phyloP scores from a whole-genome alignment of 2,329 filamentous ascomycete species.

The Ceratocystis destructans region DNA sequence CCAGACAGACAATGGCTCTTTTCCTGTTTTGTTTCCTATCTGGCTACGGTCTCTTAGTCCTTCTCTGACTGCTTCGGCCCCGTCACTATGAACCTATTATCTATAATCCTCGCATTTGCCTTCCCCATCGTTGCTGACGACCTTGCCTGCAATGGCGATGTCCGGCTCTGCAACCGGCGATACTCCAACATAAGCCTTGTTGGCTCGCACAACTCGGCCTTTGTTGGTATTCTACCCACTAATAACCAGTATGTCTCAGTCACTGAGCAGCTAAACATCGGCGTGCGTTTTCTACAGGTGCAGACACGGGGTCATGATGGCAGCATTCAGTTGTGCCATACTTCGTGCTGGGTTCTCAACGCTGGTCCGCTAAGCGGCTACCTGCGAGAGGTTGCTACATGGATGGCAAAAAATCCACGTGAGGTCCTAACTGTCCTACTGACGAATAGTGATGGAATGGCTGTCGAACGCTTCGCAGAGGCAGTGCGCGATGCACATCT shows the following conservation, averaged over 20 bases:
- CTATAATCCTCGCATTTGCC: neutral
- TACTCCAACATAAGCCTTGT: slow-evolving; percentile 50
- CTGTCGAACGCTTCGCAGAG: slow-evolving; percentile 40
- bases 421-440: slow-evolving; percentile 51
- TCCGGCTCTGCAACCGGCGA: slow-evolving; percentile 39
- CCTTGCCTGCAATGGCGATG: slow-evolving; percentile 41
- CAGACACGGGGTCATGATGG: slow-evolving; percentile 45
- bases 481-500: slow-evolving; percentile 44
- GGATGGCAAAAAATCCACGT: slow-evolving; percentile 43
- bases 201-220: slow-evolving; percentile 52
- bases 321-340: slow-evolving; percentile 49
- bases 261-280: slow-evolving; percentile 43
- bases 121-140: neutral
- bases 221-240: slow-evolving; percentile 40
- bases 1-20: neutral
- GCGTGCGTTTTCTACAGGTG: slow-evolving; percentile 50
- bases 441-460: slow-evolving; percentile 47
- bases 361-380: slow-evolving; percentile 43
- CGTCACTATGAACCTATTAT: neutral
- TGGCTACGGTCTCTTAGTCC: neutral
- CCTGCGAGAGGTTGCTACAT: slow-evolving; percentile 43
- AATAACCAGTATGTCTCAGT: slow-evolving; percentile 50
- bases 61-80: neutral
- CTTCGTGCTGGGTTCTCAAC: slow-evolving; percentile 45
- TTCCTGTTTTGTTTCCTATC: neutral